Conservation (phyloP, 129 eudicot species). For the Saussurea involucrata region DNA sequence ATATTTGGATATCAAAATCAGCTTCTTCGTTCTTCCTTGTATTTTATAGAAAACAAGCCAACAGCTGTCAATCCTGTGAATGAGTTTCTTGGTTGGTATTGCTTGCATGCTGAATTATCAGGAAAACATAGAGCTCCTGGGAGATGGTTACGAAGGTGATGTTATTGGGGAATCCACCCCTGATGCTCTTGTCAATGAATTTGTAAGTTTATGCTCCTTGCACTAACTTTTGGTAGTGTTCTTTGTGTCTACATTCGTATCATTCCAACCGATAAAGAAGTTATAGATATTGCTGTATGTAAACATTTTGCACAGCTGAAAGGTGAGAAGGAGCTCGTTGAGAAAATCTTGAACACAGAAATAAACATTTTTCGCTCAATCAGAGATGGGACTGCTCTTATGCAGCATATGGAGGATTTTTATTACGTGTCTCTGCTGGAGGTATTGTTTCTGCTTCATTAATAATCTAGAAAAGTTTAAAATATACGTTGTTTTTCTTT, state of each 20-base stretch:
- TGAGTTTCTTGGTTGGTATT: not conserved
- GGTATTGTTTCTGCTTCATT: conserved; percentile 32
- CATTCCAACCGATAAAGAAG: not conserved
- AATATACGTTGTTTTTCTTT: not conserved
- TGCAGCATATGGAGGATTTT: conserved; percentile 99
- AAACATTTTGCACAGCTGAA: conserved; percentile 57
- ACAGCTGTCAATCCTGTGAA: not conserved
- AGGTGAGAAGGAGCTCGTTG: conserved; percentile 90
- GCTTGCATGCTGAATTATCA: conserved; percentile 24
- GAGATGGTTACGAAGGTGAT: conserved; percentile 87
- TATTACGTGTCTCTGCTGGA: conserved; percentile 80
- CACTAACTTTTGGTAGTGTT: not conserved
- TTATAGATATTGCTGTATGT: not conserved
- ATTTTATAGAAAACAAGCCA: not conserved
- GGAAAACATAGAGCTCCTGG: conserved; percentile 67
- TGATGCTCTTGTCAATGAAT: conserved; percentile 89
- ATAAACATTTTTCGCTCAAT: conserved; percentile 82
- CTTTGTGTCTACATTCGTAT: not conserved
- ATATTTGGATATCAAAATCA: conserved; percentile 13
- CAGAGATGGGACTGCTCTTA: conserved; percentile 92
- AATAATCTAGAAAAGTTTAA: not conserved
- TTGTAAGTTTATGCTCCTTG: conserved; percentile 54
- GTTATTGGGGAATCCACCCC: conserved; percentile 98
- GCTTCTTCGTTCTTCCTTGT: not conserved
- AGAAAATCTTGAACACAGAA: conserved; percentile 88